These are phyloP conservation scores for Vitis hybrid DNA, from an alignment of 177 flowering plant genomes.

Conservation along the genomic window DNA sequence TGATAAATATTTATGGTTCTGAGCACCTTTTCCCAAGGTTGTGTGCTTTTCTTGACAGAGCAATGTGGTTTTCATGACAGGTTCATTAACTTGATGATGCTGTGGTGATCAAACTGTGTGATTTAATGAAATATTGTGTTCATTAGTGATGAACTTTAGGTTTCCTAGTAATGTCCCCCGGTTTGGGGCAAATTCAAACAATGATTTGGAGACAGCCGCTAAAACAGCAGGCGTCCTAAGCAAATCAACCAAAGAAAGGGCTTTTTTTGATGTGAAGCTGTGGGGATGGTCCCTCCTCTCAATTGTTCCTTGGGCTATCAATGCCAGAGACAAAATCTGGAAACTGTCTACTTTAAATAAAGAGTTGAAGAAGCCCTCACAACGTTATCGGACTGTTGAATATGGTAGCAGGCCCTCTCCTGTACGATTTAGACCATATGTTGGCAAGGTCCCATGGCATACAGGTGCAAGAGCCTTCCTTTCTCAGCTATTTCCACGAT, in stretches of 20 bases:
- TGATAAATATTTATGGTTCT: too few relatives aligned
- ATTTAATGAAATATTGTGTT: neutral
- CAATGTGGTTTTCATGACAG: neutral
- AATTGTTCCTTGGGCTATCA: constrained; percentile 55
- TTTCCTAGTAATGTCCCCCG: constrained; percentile 33
- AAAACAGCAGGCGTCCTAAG: constrained; percentile 17
- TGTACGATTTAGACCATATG: constrained; percentile 79
- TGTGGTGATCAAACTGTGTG: neutral
- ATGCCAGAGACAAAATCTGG: constrained; percentile 28
- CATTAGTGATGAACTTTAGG: constrained; percentile 35
- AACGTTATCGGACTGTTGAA: constrained; percentile 14
- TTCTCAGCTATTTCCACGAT: constrained; percentile 84
- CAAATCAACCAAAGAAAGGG: constrained; percentile 30
- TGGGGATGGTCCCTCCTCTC: constrained; percentile 59
- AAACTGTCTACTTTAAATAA: constrained; percentile 44
- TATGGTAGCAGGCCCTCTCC: constrained; percentile 18
- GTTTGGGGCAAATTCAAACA: constrained; percentile 26
- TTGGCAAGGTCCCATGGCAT: constrained; percentile 92
- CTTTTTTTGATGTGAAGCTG: constrained; percentile 29
- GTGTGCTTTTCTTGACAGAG: neutral
- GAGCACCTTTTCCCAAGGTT: neutral
- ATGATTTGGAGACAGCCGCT: constrained; percentile 14
- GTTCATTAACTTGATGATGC: neutral
- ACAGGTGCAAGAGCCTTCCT: constrained; percentile 75
- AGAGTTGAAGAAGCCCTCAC: constrained; percentile 32